Conservation (phyloP, 108 stramenopile genomes). For the Fragilariopsis cylindrus region DNA sequence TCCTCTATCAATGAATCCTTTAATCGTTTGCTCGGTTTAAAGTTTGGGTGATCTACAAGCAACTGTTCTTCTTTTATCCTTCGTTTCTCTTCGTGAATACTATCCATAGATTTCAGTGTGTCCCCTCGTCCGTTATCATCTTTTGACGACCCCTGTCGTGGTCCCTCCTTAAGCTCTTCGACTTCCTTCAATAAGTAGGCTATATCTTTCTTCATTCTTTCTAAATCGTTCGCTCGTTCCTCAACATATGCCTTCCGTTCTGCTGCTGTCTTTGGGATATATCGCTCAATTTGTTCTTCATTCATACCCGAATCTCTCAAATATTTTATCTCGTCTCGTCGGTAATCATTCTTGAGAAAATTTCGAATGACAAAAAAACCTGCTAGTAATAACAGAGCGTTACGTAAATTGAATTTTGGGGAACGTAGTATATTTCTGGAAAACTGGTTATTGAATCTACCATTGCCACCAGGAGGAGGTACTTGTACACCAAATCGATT, state of each 20-base stretch:
- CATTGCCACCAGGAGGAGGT: too few species aligned
- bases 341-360: constrained; percentile 26
- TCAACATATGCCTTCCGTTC: constrained; percentile 4
- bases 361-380: constrained; percentile 32
- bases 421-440: background rate
- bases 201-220: constrained; percentile 25
- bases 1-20: constrained; percentile 2
- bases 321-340: constrained; percentile 24
- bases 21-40: constrained; percentile 21
- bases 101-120: constrained; percentile 26
- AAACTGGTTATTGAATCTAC: too few species aligned
- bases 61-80: constrained; percentile 24
- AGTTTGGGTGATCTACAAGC: constrained; percentile 30
- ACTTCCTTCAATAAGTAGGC: constrained; percentile 2
- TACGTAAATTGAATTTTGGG: constrained; percentile 28
- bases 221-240: constrained; percentile 17
- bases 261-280: constrained; percentile 10
- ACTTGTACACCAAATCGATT: too few species aligned
- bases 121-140: constrained; percentile 12
- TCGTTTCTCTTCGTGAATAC: constrained; percentile 27
- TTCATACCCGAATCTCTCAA: constrained; percentile 12
- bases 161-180: constrained; percentile 2
- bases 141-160: background rate
- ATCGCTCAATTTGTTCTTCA: constrained; percentile 20
- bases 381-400: constrained; percentile 20